phyloP scores from a whole-genome alignment of 345 rosid species.

The Hibiscus tridactylites region DNA sequence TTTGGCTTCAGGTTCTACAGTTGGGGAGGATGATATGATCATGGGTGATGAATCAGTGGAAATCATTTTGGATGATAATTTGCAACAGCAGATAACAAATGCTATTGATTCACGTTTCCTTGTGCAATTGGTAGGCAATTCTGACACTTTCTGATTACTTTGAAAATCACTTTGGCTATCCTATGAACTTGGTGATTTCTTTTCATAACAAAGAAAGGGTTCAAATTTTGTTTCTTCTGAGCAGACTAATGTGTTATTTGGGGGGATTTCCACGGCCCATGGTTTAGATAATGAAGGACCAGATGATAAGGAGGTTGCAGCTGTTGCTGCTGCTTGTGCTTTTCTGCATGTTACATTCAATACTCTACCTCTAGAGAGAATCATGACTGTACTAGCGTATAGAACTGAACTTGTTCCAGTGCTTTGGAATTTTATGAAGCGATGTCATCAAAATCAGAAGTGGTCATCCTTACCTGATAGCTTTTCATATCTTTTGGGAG shows the following conservation, averaged over 20 bases:
- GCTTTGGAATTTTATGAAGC: constrained; percentile 87
- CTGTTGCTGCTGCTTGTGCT: constrained; percentile 91
- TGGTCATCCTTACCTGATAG: constrained; percentile 65
- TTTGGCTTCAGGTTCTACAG: no score
- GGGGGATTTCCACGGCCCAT: constrained; percentile 29
- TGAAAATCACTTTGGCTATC: constrained; percentile 7
- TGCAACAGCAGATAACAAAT: no score
- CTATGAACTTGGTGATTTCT: no score
- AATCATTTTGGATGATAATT: no score
- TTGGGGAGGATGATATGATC: constrained; percentile 27
- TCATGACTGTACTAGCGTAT: constrained; percentile 87
- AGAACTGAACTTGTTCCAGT: constrained; percentile 88
- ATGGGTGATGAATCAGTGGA: no score
- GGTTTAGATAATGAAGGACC: constrained; percentile 34
- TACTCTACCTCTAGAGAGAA: constrained; percentile 67
- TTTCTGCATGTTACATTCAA: constrained; percentile 77
- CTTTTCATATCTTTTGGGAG: constrained; percentile 57
- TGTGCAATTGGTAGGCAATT: no score
- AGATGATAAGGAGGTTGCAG: constrained; percentile 58
- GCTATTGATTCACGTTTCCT: no score
- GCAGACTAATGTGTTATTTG: constrained; percentile 79
- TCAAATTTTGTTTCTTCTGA: constrained; percentile 16
- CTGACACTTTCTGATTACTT: neutral
- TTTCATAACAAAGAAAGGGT: neutral
- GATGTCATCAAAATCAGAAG: constrained; percentile 73